Conservation (phyloP, 192 early-diverging fungal genomes). For the Radiomyces spectabilis region DNA sequence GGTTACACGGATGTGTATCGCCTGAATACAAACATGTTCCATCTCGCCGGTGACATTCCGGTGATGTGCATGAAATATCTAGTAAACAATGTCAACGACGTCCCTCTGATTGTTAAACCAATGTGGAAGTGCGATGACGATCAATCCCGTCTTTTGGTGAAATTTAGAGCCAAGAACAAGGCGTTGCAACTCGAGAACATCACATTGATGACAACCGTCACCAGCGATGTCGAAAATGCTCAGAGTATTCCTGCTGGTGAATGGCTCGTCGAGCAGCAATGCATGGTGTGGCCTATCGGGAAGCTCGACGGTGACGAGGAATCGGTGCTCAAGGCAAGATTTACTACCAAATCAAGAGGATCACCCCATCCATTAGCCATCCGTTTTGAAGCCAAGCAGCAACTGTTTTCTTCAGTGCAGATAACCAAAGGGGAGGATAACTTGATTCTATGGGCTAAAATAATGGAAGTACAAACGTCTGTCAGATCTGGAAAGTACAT, state of each 20-base stretch:
- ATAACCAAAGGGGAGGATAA: background rate
- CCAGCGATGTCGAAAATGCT: constrained; percentile 34
- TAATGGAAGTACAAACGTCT: background rate
- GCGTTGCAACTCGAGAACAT: constrained; percentile 22
- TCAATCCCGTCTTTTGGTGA: constrained; percentile 36
- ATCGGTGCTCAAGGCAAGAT: constrained; percentile 35
- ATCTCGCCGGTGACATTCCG: constrained; percentile 3
- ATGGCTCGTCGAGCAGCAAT: constrained; percentile 40
- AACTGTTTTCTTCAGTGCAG: background rate
- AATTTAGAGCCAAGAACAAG: constrained; percentile 34
- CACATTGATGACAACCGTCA: constrained; percentile 39
- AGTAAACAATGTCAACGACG: constrained; percentile 8
- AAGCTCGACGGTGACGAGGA: constrained; percentile 19
- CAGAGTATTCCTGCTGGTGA: constrained; percentile 41
- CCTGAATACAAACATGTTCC: constrained; percentile 29
- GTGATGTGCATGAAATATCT: constrained; percentile 19
- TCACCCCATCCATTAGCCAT: constrained; percentile 34
- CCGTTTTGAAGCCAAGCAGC: constrained; percentile 24
- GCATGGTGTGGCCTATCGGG: constrained; percentile 44
- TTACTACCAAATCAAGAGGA: constrained; percentile 29
- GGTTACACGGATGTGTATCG: constrained; percentile 23
- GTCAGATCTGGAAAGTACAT: background rate
- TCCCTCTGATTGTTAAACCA: constrained; percentile 29
- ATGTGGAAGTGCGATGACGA: constrained; percentile 49
- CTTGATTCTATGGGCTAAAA: background rate